Conservation (phyloP, 1,139 yeast species). For the Yamadazyma triangularis region DNA sequence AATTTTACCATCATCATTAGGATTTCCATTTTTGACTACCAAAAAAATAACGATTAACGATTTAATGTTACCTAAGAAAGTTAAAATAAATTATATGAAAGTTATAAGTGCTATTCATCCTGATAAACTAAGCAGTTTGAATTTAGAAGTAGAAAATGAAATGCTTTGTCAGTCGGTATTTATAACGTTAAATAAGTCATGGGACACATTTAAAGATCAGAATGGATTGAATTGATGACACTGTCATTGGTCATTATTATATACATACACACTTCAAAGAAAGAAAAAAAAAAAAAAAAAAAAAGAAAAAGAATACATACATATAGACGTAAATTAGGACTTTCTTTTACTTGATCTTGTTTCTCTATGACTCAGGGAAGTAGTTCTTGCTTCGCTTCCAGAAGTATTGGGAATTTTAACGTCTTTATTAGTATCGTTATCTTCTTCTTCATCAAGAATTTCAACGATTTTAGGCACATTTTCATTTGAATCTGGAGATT, state of each 20-base stretch:
- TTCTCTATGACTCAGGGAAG: constrained; percentile 1
- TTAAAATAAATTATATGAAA: constrained; percentile 82
- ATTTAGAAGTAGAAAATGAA: constrained; percentile 58
- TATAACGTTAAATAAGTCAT: constrained; percentile 76
- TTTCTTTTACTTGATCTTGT: constrained; percentile 5
- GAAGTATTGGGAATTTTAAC: too few species aligned
- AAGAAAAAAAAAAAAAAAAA: too few species aligned
- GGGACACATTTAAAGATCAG: constrained; percentile 75
- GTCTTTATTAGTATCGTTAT: too few species aligned
- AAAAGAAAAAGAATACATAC: too few species aligned
- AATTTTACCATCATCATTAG: constrained; percentile 56
- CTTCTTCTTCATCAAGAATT: constrained; percentile 11
- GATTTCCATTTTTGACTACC: constrained; percentile 46
- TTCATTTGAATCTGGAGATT: constrained; percentile 3
- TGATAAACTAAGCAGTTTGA: constrained; percentile 56
- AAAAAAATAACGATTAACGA: constrained; percentile 54
- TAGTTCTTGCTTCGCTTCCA: neutral
- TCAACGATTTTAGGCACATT: constrained; percentile 14
- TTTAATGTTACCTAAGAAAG: constrained; percentile 85
- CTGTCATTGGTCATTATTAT: neutral
- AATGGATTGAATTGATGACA: constrained; percentile 16
- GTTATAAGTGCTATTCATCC: constrained; percentile 95
- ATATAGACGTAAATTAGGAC: neutral
- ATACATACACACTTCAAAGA: neutral
- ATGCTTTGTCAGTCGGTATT: constrained; percentile 88